These are phyloP conservation scores for Chamaecyparis obtusa DNA, from an alignment of 75 land plant species.

Conservation along the genomic window DNA sequence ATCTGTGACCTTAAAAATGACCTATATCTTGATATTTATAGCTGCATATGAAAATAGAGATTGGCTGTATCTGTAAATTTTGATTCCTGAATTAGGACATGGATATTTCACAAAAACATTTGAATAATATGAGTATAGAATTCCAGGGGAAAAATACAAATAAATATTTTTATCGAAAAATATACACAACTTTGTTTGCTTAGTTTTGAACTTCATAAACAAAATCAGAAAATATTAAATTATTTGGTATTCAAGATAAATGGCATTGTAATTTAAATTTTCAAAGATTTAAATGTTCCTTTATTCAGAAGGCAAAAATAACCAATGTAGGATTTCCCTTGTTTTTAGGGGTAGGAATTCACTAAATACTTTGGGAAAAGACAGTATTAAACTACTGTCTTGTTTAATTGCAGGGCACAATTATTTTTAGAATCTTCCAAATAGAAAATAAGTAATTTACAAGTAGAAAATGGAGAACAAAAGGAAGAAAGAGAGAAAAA, in stretches of 20 bases:
- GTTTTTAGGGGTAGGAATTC: neutral
- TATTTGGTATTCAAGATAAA: neutral
- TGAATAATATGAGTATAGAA: neutral
- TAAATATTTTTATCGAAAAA: neutral
- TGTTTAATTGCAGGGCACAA: neutral
- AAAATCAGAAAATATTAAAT: neutral
- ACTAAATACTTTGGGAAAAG: neutral
- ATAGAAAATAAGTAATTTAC: neutral
- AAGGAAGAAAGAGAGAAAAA: no score
- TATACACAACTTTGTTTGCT: no score
- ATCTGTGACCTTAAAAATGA: neutral
- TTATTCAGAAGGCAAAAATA: no score
- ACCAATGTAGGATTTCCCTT: neutral
- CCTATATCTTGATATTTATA: neutral
- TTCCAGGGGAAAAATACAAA: neutral
- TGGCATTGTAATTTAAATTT: neutral
- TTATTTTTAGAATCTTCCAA: neutral
- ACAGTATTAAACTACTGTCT: neutral
- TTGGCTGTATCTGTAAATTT: neutral
- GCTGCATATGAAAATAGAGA: neutral
- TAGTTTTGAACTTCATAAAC: neutral
- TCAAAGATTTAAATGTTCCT: neutral
- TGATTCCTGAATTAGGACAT: neutral
- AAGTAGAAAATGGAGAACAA: no score
- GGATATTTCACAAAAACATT: neutral